phyloP scores from a whole-genome alignment of 164 flowering plant species.

The Piper betle region DNA sequence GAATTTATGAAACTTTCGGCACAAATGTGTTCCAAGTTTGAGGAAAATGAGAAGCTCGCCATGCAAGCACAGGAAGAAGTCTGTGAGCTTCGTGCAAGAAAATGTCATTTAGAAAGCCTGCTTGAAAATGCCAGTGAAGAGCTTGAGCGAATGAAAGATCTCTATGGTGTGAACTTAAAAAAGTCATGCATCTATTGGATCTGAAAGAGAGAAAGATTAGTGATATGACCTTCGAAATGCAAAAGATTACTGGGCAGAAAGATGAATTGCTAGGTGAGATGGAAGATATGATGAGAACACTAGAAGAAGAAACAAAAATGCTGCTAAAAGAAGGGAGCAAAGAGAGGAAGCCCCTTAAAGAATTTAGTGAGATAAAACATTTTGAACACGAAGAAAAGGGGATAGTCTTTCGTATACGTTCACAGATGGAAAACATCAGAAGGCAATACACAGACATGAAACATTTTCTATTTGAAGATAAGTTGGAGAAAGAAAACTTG shows the following conservation, averaged over 20 bases:
- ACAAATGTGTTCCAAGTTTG: constrained; percentile 76
- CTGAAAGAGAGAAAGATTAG: constrained; percentile 23
- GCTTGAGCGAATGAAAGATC: constrained; percentile 29
- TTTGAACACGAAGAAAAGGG: constrained; percentile 44
- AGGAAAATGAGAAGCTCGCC: constrained; percentile 72
- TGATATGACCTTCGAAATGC: constrained; percentile 26
- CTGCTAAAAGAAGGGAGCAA: constrained; percentile 22
- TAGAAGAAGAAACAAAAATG: constrained; percentile 25
- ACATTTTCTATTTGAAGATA: constrained; percentile 31
- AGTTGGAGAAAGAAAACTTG: constrained; percentile 59
- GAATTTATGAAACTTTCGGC: constrained; percentile 59
- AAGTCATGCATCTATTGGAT: constrained; percentile 28
- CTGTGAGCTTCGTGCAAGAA: constrained; percentile 46
- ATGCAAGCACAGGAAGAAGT: constrained; percentile 62
- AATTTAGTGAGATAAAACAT: constrained; percentile 24
- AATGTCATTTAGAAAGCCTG: constrained; percentile 37
- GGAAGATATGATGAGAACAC: constrained; percentile 23
- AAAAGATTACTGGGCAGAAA: constrained; percentile 25
- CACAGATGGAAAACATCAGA: constrained; percentile 38
- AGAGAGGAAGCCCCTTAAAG: constrained; percentile 41
- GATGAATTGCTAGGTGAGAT: constrained; percentile 26
- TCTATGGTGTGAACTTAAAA: constrained; percentile 37
- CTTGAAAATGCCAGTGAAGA: constrained; percentile 44
- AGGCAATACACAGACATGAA: constrained; percentile 40
- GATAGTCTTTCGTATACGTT: constrained; percentile 17